Conservation (phyloP, 192 early-diverging fungal species). For the Spinellus fusiger region DNA sequence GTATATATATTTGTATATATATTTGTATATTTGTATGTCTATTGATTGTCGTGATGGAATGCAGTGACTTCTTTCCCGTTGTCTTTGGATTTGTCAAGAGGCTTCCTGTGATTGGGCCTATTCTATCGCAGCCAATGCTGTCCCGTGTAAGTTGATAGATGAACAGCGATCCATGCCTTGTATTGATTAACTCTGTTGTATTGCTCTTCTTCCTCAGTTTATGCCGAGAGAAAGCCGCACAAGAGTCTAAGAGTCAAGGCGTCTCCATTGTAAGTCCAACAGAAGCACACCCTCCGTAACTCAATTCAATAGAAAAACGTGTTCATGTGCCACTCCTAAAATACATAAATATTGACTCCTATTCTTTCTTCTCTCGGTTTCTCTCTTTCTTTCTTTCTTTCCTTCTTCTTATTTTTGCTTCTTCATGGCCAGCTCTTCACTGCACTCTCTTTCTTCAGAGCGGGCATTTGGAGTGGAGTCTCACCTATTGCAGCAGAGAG, state of each 20-base stretch:
- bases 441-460: background rate
- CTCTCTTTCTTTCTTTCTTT: too few relatives aligned
- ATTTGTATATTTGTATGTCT: background rate
- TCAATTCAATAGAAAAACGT: background rate
- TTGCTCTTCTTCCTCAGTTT: background rate
- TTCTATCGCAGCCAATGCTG: slow-evolving; percentile 81
- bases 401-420: too few relatives aligned
- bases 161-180: background rate
- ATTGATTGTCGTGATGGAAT: background rate
- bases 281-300: too few relatives aligned
- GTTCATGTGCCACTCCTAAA: background rate
- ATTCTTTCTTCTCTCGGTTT: too few relatives aligned
- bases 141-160: slow-evolving; percentile 47
- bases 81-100: slow-evolving; percentile 81
- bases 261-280: too few relatives aligned
- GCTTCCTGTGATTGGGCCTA: slow-evolving; percentile 83
- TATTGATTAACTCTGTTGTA: background rate
- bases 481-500: background rate
- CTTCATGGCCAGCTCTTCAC: too few relatives aligned
- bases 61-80: slow-evolving; percentile 95
- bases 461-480: background rate
- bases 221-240: slow-evolving; percentile 25
- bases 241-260: slow-evolving; percentile 13
- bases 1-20: background rate
- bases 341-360: background rate